A percentile compares a stretch with the other conserved stretches of the same genome.
These are phyloP conservation scores for Colletotrichum filicis DNA, from an alignment of 2,329 filamentous ascomycete species.

Conservation along the genomic window DNA sequence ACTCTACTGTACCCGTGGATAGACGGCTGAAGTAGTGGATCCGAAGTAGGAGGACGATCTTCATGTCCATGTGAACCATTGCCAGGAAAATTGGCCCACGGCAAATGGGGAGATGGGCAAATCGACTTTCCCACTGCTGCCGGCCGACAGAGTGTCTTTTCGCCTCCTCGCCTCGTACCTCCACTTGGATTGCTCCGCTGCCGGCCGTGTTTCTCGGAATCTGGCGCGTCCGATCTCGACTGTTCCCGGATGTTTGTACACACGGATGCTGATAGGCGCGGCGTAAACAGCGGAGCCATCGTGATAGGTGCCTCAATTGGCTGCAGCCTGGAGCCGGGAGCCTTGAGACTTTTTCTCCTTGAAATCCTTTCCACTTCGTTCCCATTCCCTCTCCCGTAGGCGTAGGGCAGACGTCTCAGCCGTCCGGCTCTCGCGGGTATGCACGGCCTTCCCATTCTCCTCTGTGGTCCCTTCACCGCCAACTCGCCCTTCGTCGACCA, in stretches of 20 bases:
- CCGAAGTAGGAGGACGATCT: constrained; percentile 17
- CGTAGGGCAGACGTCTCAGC: neutral
- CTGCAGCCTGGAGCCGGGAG: constrained; percentile 13
- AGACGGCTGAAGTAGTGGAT: constrained; percentile 16
- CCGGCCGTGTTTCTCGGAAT: constrained; percentile 18
- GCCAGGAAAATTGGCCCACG: constrained; percentile 15
- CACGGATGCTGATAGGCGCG: constrained; percentile 4
- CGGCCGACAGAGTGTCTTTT: constrained; percentile 1
- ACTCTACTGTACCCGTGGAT: no score
- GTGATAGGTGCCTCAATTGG: constrained; percentile 16
- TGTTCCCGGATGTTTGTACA: neutral
- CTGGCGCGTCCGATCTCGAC: constrained; percentile 16
- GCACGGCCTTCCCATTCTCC: neutral
- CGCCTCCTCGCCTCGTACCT: constrained; percentile 14
- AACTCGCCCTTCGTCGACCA: neutral
- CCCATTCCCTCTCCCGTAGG: neutral
- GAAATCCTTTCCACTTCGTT: neutral
- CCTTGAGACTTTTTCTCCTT: neutral
- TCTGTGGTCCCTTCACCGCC: constrained; percentile 20
- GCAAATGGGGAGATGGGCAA: constrained; percentile 13
- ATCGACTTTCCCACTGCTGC: constrained; percentile 23
- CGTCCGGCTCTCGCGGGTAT: constrained; percentile 7
- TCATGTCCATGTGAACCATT: constrained; percentile 17
- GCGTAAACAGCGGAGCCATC: constrained; percentile 16
- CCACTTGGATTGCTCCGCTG: constrained; percentile 27